A percentile compares a stretch with the other conserved stretches of the same genome.
Conservation (phyloP, 2,329 filamentous ascomycete species). For the Zymoseptoria ardabiliae region DNA sequence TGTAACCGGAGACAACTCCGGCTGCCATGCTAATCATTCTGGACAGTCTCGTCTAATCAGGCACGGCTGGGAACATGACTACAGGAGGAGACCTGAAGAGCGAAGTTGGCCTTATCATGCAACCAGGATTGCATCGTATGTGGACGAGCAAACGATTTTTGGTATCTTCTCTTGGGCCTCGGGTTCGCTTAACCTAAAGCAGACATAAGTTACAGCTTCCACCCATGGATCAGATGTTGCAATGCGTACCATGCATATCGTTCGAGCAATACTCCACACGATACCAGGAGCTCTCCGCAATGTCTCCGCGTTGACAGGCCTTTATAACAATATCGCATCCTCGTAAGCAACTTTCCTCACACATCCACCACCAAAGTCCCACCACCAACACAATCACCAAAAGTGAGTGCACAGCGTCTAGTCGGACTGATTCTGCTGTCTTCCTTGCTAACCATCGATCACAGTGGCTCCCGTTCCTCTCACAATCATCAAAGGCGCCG, state of each 20-base stretch:
- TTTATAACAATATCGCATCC: not conserved
- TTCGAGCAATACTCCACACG: not conserved
- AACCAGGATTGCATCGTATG: not conserved
- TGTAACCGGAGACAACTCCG: not conserved
- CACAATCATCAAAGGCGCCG: constrained; percentile 19
- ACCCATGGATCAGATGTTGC: not conserved
- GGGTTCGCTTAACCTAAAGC: not conserved
- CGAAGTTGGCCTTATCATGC: not conserved
- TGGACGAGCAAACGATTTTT: not conserved
- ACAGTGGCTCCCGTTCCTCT: constrained; percentile 10
- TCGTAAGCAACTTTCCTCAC: not conserved
- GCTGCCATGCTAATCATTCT: not conserved
- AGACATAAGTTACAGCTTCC: not conserved
- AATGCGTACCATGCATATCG: not conserved
- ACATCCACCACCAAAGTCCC: not conserved
- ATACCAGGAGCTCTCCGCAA: not conserved
- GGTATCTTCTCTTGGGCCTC: not conserved
- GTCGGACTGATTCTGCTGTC: not conserved
- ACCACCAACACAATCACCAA: not conserved
- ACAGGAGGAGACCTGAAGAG: not conserved
- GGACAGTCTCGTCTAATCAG: not conserved
- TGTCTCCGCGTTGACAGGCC: not conserved
- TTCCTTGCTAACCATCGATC: not conserved
- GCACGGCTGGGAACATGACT: not conserved
- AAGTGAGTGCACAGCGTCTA: not conserved